A percentile compares a stretch with the other conserved stretches of the same genome.
These are phyloP conservation scores for Phytopythium mirpurense DNA, from an alignment of 352 stramenopile genomes.

Conservation along the genomic window DNA sequence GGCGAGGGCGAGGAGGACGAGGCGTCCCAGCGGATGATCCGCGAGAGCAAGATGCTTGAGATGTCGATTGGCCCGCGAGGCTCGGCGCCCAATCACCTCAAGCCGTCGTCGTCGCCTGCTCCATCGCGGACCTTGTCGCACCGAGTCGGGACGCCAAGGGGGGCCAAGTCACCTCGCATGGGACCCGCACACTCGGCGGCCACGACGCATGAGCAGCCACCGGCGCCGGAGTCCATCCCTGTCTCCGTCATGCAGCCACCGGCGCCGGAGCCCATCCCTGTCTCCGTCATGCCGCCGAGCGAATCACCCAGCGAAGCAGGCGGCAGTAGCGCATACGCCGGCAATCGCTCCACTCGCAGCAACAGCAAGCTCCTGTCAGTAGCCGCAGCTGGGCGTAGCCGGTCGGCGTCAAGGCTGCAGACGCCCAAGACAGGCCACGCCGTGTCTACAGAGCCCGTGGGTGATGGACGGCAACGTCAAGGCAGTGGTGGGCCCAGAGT, in stretches of 20 bases:
- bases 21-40: constrained; percentile 34
- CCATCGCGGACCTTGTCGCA: not conserved
- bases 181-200: not conserved
- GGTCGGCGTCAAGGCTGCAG: constrained; percentile 4
- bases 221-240: not conserved
- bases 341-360: not conserved
- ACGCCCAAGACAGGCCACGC: not conserved
- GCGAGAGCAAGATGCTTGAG: constrained; percentile 66
- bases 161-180: not conserved
- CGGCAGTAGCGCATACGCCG: not conserved
- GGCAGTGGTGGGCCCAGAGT: not conserved
- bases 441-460: not conserved
- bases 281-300: not conserved
- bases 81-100: not conserved
- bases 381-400: not conserved
- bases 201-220: not conserved
- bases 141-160: not conserved
- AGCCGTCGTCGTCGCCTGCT: not conserved
- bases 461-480: not conserved
- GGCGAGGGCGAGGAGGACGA: constrained; percentile 23
- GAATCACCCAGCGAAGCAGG: not conserved
- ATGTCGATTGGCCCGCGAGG: constrained; percentile 24
- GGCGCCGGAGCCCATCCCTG: not conserved
- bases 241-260: not conserved
- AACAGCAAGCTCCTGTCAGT: constrained; percentile 3